Evolutionary conservation across 495 filamentous ascomycete genomes (phyloP).

Genomic region (Jackrogersella minutella): DNA sequence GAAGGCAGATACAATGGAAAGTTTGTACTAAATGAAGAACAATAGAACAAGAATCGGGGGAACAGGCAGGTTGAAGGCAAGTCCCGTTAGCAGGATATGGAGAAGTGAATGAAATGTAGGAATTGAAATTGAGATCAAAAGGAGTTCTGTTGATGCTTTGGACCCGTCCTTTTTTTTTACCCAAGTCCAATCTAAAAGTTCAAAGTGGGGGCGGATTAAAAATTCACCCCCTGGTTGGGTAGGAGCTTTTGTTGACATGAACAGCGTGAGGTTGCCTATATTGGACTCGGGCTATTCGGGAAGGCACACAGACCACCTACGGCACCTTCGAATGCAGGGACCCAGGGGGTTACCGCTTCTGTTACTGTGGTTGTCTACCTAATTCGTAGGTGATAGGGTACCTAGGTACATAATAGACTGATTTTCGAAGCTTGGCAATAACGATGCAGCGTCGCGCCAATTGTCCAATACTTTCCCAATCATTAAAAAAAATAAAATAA

Average conservation of each 20-base stretch:
- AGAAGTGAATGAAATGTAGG: constrained; percentile 35
- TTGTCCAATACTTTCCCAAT: constrained; percentile 25
- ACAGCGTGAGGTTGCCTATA: constrained; percentile 30
- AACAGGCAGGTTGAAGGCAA: constrained; percentile 33
- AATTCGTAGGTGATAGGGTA: constrained; percentile 7
- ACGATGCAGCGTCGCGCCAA: constrained; percentile 6
- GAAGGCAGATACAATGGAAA: constrained; percentile 48
- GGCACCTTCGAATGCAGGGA: constrained; percentile 20
- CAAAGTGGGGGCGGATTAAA: constrained; percentile 47
- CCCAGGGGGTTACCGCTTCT: background rate
- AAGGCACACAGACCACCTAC: constrained; percentile 34
- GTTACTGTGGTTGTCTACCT: background rate
- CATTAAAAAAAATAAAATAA: background rate
- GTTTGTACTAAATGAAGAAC: constrained; percentile 20
- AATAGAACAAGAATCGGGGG: constrained; percentile 13
- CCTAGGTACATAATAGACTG: too few species aligned
- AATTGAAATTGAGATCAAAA: constrained; percentile 39
- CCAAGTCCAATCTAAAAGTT: constrained; percentile 31
- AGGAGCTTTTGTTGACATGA: constrained; percentile 37
- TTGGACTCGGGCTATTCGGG: constrained; percentile 23
- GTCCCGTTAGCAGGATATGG: constrained; percentile 19
- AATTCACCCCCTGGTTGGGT: constrained; percentile 41
- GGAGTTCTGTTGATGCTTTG: constrained; percentile 45
- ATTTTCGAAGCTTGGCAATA: constrained; percentile 16
- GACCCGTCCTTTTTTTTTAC: constrained; percentile 47